Percentiles rank a stretch among this genome's conserved stretches.
Conservation (phyloP, 306 rosid genomes). For the Prunus fruticosa region DNA sequence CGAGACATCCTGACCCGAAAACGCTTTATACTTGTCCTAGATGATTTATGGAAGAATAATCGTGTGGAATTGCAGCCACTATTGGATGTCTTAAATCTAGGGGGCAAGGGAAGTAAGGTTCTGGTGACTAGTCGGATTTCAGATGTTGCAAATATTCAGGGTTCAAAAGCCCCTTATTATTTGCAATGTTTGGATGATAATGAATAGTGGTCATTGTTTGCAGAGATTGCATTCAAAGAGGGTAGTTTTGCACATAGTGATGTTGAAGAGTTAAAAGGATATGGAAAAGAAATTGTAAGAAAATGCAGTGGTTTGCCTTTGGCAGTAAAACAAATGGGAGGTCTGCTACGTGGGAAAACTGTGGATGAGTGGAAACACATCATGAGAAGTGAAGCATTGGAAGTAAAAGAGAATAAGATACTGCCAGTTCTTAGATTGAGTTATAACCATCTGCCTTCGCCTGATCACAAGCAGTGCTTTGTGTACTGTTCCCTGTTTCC, state of each 20-base stretch:
- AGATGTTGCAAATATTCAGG: neutral
- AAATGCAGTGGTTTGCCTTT: constrained; percentile 19
- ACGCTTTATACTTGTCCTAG: constrained; percentile 8
- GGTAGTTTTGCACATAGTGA: neutral
- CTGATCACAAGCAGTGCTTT: constrained; percentile 15
- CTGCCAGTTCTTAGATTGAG: constrained; percentile 19
- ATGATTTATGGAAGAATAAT: neutral
- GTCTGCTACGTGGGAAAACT: neutral
- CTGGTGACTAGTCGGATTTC: constrained; percentile 13
- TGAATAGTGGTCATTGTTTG: constrained; percentile 1
- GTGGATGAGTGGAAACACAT: neutral
- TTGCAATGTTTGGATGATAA: neutral
- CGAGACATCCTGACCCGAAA: neutral
- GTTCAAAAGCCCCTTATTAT: neutral
- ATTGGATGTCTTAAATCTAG: neutral
- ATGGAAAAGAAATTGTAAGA: neutral
- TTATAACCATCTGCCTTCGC: constrained; percentile 7
- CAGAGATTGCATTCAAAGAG: neutral
- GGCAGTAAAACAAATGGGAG: constrained; percentile 19
- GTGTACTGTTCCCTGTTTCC: constrained; percentile 19
- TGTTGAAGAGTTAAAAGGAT: neutral
- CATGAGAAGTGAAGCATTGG: constrained; percentile 10
- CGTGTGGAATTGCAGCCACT: neutral
- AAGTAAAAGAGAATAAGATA: neutral
- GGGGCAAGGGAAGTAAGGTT: constrained; percentile 3